phyloP scores from a whole-genome alignment of 2,329 filamentous ascomycete species.

The Aureobasidium sp. region DNA sequence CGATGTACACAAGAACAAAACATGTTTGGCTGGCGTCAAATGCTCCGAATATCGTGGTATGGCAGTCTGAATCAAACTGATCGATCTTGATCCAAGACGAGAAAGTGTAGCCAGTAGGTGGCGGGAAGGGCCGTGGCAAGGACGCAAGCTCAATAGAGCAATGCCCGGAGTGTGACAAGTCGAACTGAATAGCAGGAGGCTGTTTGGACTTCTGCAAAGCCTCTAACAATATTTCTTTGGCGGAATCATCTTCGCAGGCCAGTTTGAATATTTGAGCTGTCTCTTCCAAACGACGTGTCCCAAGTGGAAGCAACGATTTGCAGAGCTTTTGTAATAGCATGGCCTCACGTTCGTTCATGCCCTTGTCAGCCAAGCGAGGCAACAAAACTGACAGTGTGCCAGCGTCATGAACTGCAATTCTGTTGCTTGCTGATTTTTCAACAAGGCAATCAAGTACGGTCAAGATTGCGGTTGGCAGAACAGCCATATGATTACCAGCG shows the following conservation, averaged over 20 bases:
- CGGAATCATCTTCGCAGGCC: conserved; percentile 43
- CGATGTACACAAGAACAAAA: conserved; percentile 87
- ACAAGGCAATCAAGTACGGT: neutral
- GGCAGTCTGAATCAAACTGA: conserved; percentile 70
- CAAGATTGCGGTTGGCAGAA: neutral
- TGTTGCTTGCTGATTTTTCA: conserved; percentile 8
- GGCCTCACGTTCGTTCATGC: neutral
- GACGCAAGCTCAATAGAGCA: conserved; percentile 83
- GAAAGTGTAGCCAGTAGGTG: conserved; percentile 78
- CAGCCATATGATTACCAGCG: neutral
- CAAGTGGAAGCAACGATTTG: conserved; percentile 61
- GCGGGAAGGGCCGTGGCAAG: conserved; percentile 79
- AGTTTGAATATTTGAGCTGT: conserved; percentile 65
- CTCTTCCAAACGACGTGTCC: conserved; percentile 73
- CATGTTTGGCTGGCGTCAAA: conserved; percentile 89
- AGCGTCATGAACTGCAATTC: conserved; percentile 10
- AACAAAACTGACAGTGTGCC: conserved; percentile 12
- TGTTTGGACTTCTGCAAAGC: conserved; percentile 66
- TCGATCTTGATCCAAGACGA: conserved; percentile 85
- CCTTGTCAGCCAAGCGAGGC: neutral
- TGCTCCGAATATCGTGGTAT: conserved; percentile 92
- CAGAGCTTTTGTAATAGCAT: conserved; percentile 56
- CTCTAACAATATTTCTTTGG: conserved; percentile 62
- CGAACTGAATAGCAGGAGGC: conserved; percentile 87
- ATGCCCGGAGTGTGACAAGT: conserved; percentile 78